Evolutionary conservation across 2,329 filamentous ascomycete species (phyloP), one percentile per base, ranked within the genome.

Genomic region (Aspergillus sp.): DNA sequence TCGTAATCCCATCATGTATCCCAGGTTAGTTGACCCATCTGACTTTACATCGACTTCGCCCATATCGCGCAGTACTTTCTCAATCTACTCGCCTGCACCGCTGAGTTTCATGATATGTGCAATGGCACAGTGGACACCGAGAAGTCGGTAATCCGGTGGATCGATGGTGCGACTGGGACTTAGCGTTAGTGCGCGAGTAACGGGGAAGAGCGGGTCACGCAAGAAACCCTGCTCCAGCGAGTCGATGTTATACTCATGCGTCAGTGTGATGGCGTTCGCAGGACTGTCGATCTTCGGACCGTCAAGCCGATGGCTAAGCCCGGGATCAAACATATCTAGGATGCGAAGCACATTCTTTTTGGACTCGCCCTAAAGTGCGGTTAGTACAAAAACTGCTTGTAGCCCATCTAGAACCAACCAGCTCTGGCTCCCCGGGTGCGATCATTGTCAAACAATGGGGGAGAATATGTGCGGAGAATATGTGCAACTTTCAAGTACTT

Each of bases 141-240:
- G 68, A 61, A 71, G 66, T 50, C 63, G 58, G 57, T 62, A 52
- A 54, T 68, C 69, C 57, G 70, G 70, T 51, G 71, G 73, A 63
- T 73, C 71, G 63, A 70, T 70, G 14, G 73, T 75, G 51, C 67
- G 66, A 67, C 63, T 59, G 20, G 61, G 56, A 49, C 61, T 75
- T 20, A 74, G 64, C 47, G 52, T 61, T 31, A 67, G 64, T 12
- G 57, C 64, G 18, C 66, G 63, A 49, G 36, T 39, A 14, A 39
- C 36, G 12, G 36, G 36, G 16, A 39, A 39, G 36, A 39, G 14
- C 6, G 36, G 36, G 16, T 39, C 36, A 39, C 14, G 36, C 14
- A 39, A 12, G 36, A 39, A 39, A 2, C 36, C 16, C 36, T 39
- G 36, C 36, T 39, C 36, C 36, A 39, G 36, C 36, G 36, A 39